These are phyloP conservation scores for Syzygium malaccense DNA, from an alignment of 441 rosid genomes.

Conservation along the genomic window DNA sequence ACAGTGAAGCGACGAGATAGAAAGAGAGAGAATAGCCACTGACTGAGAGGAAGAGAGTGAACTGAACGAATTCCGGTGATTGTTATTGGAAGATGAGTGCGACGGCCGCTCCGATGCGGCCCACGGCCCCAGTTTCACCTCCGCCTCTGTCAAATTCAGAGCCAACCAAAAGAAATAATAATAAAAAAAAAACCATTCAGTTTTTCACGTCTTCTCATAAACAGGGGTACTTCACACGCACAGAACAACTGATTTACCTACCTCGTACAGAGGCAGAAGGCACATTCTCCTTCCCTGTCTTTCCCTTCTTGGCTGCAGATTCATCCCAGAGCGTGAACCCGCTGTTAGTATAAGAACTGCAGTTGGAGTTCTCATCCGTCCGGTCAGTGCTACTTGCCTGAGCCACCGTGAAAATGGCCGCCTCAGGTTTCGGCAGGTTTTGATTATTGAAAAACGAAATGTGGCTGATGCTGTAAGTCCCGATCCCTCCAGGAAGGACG, in stretches of 20 bases:
- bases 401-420: conserved; percentile 8
- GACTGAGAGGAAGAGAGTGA: conserved; percentile 64
- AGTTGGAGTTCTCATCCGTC: conserved; percentile 13
- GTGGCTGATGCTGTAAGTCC: conserved; percentile 78
- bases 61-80: conserved; percentile 53
- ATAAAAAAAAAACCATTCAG: background rate
- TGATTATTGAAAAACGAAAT: conserved; percentile 43
- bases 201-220: background rate
- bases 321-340: conserved; percentile 15
- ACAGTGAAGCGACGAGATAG: background rate
- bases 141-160: conserved; percentile 27
- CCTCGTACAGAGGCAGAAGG: conserved; percentile 54
- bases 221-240: background rate
- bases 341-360: conserved; percentile 11
- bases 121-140: conserved; percentile 42
- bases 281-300: conserved; percentile 85
- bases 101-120: conserved; percentile 28
- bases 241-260: background rate
- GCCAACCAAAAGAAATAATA: background rate
- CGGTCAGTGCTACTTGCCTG: conserved; percentile 14
- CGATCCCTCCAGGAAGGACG: conserved; percentile 86
- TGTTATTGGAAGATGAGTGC: conserved; percentile 46
- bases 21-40: conserved; percentile 24
- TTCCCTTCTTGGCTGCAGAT: conserved; percentile 72
- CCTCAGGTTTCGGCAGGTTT: conserved; percentile 62